Percentiles rank a stretch among this genome's conserved stretches.
Evolutionary conservation across 2,329 filamentous ascomycete genomes (phyloP).

Genomic region (Penicillium sp.): DNA sequence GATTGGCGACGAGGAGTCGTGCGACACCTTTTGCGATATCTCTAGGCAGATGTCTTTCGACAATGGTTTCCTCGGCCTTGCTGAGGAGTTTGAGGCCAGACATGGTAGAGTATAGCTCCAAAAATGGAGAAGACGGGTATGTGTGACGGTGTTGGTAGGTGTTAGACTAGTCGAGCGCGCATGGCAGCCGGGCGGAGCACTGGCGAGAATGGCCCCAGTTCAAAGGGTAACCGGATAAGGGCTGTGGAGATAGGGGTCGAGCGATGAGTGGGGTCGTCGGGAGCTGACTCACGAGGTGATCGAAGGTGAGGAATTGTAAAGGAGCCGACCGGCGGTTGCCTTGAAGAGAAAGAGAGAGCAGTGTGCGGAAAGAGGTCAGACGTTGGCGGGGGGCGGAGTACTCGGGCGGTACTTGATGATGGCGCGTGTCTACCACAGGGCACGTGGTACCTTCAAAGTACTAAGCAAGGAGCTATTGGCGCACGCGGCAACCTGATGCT

Average conservation of each 20-base stretch:
- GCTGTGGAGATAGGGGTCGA: background rate
- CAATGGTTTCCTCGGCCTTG: slow-evolving; percentile 93
- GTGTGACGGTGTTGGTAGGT: background rate
- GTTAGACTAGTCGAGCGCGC: slow-evolving; percentile 17
- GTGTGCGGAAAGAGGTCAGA: slow-evolving; percentile 7
- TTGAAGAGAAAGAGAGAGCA: slow-evolving; percentile 10
- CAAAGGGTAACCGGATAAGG: slow-evolving; percentile 6
- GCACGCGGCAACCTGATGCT: background rate
- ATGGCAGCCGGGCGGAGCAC: slow-evolving; percentile 18
- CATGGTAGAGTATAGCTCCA: slow-evolving; percentile 16
- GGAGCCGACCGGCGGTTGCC: slow-evolving; percentile 29
- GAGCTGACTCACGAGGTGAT: background rate
- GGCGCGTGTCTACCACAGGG: slow-evolving; percentile 10
- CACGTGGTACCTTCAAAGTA: slow-evolving; percentile 22
- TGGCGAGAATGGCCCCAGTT: slow-evolving; percentile 15
- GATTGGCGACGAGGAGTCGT: slow-evolving; percentile 89
- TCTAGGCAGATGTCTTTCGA: slow-evolving; percentile 92
- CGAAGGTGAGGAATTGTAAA: slow-evolving; percentile 10
- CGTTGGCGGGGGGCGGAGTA: slow-evolving; percentile 18
- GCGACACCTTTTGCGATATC: slow-evolving; percentile 92
- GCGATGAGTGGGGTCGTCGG: background rate
- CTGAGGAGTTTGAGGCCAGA: slow-evolving; percentile 67
- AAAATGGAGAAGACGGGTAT: slow-evolving; percentile 2
- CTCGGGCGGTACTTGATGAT: slow-evolving; percentile 13
- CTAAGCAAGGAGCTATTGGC: slow-evolving; percentile 8